Percentiles rank a stretch among this genome's conserved stretches.
Conservation (phyloP, 495 filamentous ascomycete genomes). For the Neurospora sublineolata region DNA sequence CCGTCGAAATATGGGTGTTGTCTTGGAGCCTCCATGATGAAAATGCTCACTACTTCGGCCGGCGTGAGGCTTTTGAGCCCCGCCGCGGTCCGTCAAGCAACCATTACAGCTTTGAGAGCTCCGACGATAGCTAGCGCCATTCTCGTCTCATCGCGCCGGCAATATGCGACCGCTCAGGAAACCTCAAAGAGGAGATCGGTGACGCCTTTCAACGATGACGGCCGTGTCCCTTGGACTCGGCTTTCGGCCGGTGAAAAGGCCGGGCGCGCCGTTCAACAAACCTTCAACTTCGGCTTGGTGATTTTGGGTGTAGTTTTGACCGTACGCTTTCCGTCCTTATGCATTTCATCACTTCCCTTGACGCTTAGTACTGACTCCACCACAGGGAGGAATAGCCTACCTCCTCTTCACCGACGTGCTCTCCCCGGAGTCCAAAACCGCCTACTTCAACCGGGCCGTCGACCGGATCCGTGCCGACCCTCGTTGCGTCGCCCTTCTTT, state of each 20-base stretch:
- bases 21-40: slow-evolving; percentile 16
- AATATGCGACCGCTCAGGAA: slow-evolving; percentile 19
- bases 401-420: slow-evolving; percentile 81
- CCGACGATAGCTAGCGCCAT: neutral
- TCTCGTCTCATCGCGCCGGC: slow-evolving; percentile 12
- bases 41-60: slow-evolving; percentile 8
- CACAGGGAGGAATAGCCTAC: slow-evolving; percentile 60
- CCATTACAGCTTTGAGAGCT: neutral
- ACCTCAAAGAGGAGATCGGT: slow-evolving; percentile 46
- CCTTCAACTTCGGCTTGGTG: slow-evolving; percentile 73
- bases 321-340: slow-evolving; percentile 30
- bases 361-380: neutral
- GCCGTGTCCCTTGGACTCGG: slow-evolving; percentile 66
- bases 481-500: slow-evolving; percentile 57
- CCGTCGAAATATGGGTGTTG: slow-evolving; percentile 16
- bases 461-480: slow-evolving; percentile 63
- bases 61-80: neutral
- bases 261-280: slow-evolving; percentile 77
- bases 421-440: slow-evolving; percentile 69
- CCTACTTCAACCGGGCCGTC: slow-evolving; percentile 81
- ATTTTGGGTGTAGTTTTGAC: slow-evolving; percentile 64
- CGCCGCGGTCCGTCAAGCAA: slow-evolving; percentile 4
- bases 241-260: slow-evolving; percentile 68
- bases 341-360: neutral
- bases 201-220: slow-evolving; percentile 72